Percentiles rank a stretch among this genome's conserved stretches.
Evolutionary conservation across 1,139 yeast species (phyloP).

Genomic region (Suhomyces kunorum): DNA sequence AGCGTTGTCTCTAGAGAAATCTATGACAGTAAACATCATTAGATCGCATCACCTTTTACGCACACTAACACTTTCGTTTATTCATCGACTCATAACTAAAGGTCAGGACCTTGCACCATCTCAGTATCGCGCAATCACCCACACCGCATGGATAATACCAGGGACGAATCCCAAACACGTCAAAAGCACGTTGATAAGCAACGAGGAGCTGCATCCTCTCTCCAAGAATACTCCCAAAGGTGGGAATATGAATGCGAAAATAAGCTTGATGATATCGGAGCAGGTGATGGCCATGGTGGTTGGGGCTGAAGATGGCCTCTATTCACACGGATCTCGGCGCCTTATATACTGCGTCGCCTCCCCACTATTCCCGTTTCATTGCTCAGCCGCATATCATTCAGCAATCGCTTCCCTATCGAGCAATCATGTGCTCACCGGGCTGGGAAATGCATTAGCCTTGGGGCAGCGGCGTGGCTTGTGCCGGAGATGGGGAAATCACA

Average conservation of each 20-base stretch:
- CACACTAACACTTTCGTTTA: too few species aligned
- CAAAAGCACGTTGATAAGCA: slow-evolving; percentile 60
- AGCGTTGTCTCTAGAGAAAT: too few species aligned
- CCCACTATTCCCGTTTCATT: slow-evolving; percentile 1
- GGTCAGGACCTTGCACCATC: too few species aligned
- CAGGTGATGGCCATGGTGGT: slow-evolving; percentile 51
- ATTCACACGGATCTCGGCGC: not conserved
- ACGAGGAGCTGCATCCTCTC: slow-evolving; percentile 58
- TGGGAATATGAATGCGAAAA: slow-evolving; percentile 65
- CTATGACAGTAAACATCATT: too few species aligned
- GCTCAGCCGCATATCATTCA: slow-evolving; percentile 13
- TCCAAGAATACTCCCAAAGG: slow-evolving; percentile 77
- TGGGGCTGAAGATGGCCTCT: not conserved
- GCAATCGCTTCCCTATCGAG: not conserved
- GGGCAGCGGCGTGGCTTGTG: not conserved
- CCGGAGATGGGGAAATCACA: too few species aligned
- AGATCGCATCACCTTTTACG: too few species aligned
- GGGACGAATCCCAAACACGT: slow-evolving; percentile 67
- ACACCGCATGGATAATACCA: slow-evolving; percentile 65
- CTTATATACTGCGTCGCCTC: slow-evolving; percentile 2
- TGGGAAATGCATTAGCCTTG: too few species aligned
- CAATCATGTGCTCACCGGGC: too few species aligned
- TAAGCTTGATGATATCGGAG: slow-evolving; percentile 60
- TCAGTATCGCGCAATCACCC: slow-evolving; percentile 47
- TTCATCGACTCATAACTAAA: too few species aligned